A percentile compares a stretch with the other conserved stretches of the same genome.
These are phyloP conservation scores for Obelidium mucronatum DNA, from an alignment of 192 early-diverging fungal species.

Conservation along the genomic window DNA sequence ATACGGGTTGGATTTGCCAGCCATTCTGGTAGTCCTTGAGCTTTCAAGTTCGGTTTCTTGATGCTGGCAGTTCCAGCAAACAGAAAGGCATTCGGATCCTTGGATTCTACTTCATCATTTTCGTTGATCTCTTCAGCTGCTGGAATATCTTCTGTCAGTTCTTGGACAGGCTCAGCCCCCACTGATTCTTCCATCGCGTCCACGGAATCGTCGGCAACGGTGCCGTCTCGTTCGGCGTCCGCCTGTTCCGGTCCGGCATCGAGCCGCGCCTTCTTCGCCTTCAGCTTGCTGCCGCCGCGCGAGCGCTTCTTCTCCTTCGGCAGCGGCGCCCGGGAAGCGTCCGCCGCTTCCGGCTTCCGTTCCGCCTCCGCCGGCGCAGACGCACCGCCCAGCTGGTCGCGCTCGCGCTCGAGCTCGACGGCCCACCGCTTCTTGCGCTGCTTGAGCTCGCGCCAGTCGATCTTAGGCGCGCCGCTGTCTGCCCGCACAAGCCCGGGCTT, in stretches of 20 bases:
- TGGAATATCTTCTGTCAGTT: background rate
- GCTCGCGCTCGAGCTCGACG: slow-evolving; percentile 24
- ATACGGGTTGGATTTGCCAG: slow-evolving; percentile 80
- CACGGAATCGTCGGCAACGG: background rate
- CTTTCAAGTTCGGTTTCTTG: slow-evolving; percentile 24
- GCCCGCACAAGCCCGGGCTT: background rate
- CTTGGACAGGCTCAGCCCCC: background rate
- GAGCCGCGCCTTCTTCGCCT: slow-evolving; percentile 27
- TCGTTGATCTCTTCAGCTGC: background rate
- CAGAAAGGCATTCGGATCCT: background rate
- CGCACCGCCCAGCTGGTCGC: slow-evolving; percentile 9
- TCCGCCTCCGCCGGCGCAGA: background rate
- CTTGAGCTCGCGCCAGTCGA: slow-evolving; percentile 28
- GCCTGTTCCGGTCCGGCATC: background rate
- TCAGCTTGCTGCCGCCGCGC: slow-evolving; percentile 36
- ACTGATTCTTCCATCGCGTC: background rate
- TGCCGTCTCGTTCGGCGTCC: background rate
- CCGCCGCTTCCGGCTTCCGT: background rate
- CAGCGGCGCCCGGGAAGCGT: background rate
- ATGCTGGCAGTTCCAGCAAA: background rate
- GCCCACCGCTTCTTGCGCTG: slow-evolving; percentile 27
- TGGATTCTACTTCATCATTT: background rate
- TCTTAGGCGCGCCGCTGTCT: background rate
- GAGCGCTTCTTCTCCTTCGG: slow-evolving; percentile 19
- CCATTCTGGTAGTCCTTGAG: slow-evolving; percentile 88